Base-by-base conservation (phyloP, 2,329 filamentous ascomycete species). In the Claviceps arundinis region DNA sequence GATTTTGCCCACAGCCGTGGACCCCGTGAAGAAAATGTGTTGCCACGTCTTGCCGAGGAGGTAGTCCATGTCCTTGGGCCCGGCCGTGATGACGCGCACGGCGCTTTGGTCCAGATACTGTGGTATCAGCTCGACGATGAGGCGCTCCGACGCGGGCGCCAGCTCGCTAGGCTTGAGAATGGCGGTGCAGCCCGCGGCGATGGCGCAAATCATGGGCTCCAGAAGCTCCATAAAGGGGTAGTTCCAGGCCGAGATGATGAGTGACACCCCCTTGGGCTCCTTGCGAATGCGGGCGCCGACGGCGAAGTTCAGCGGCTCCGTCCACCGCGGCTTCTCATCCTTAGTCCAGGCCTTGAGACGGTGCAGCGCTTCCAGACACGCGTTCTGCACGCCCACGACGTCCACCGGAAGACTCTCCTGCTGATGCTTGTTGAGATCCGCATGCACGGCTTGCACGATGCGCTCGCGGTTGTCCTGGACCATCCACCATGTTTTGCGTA, bases 181-280 rank as follows among this genome's bases (percentile, higher is more conserved):
- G 8, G 68, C 62, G 30, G 64, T 61, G 50, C 61, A 64, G 1
- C 73, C 73, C 1, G 73, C 71, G 2, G 70, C 64, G 17, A 74
- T 70, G 16, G 71, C 71, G 16, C 65, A 68, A 24, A 73, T 54
- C 38, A 71, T 56, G 19, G 71, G 70, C 50, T 67, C 62, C 0
- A 74, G 48, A 0, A 64, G 52, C 3, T 71, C 59, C 3, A 65
- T 55, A 48, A 74, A 58, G 1, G 72, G 72, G 17, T 68, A 74
- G 53, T 75, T 75, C 72, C 71, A 75, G 2, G 71, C 64, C 0
- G 68, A 67, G 22, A 75, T 69, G 43, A 75, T 66, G 9, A 75
- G 63, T 0, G 64, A 62, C 1, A 73, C 66, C 5, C 72, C 73
- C 2, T 68, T 60, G 1, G 72, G 72, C 55, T 74, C 70, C 47